Conservation (phyloP, 345 rosid genomes). For the Populus alba region DNA sequence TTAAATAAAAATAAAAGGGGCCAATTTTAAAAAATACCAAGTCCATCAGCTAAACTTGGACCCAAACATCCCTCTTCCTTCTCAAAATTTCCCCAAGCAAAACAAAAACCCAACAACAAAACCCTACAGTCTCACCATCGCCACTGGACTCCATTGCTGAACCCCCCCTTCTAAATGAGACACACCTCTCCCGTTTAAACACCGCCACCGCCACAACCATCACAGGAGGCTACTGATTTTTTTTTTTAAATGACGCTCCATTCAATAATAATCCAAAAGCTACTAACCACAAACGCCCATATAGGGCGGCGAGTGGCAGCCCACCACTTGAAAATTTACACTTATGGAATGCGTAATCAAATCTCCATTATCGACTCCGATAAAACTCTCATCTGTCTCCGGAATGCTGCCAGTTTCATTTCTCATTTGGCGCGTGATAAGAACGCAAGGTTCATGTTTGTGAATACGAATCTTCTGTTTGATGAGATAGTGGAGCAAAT, state of each 20-base stretch:
- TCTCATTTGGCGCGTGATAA: slow-evolving; percentile 55
- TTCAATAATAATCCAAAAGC: slow-evolving; percentile 81
- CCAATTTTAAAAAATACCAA: no score
- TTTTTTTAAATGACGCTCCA: slow-evolving; percentile 59
- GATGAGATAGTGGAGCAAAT: slow-evolving; percentile 82
- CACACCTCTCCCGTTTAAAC: not conserved
- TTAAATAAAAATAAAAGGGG: no score
- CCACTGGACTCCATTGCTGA: no score
- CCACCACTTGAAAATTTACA: slow-evolving; percentile 80
- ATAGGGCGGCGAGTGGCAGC: slow-evolving; percentile 68
- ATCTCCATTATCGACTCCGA: slow-evolving; percentile 74
- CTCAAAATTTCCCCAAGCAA: no score
- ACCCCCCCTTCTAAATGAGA: no score
- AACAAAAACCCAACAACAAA: no score
- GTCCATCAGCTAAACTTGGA: no score
- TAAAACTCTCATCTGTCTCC: slow-evolving; percentile 83
- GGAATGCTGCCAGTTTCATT: slow-evolving; percentile 77
- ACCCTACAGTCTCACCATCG: no score
- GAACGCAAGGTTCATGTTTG: slow-evolving; percentile 65
- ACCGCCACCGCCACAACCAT: not conserved
- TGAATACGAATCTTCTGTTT: slow-evolving; percentile 85
- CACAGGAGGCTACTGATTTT: not conserved
- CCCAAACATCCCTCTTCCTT: no score
- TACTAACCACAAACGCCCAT: slow-evolving; percentile 77
- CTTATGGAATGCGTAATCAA: slow-evolving; percentile 69